Conservation (phyloP, 805 yeast species). For the Barnettozyma wickerhamii region DNA sequence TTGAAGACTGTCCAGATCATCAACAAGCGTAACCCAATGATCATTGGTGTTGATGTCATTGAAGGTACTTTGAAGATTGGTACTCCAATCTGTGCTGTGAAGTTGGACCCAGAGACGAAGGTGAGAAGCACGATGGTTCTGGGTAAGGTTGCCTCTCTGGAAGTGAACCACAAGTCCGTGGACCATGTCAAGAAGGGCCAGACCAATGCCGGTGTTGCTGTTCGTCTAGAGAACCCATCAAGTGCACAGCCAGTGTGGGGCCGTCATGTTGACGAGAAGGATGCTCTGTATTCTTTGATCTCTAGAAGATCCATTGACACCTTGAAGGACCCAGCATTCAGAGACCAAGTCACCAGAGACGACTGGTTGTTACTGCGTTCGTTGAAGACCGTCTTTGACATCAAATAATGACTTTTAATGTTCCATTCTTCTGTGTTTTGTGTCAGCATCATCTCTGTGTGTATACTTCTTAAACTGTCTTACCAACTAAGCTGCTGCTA, state of each 20-base stretch:
- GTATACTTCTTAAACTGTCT: neutral
- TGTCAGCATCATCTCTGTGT: neutral
- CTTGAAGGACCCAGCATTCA: slow-evolving; percentile 97
- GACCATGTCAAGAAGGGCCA: slow-evolving; percentile 87
- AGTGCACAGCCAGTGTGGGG: slow-evolving; percentile 98
- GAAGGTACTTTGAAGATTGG: slow-evolving; percentile 90
- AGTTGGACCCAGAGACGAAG: slow-evolving; percentile 80
- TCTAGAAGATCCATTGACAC: slow-evolving; percentile 90
- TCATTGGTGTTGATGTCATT: slow-evolving; percentile 94
- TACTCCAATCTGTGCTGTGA: slow-evolving; percentile 94
- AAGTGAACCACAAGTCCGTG: slow-evolving; percentile 87
- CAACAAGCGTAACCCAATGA: slow-evolving; percentile 98
- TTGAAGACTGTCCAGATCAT: slow-evolving; percentile 92
- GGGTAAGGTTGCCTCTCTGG: slow-evolving; percentile 90
- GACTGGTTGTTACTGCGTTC: slow-evolving; percentile 93
- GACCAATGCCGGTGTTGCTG: slow-evolving; percentile 97
- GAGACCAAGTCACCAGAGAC: slow-evolving; percentile 88
- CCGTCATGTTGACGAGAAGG: slow-evolving; percentile 95
- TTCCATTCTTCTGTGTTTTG: neutral
- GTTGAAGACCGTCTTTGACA: slow-evolving; percentile 84
- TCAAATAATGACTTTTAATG: slow-evolving; percentile 33
- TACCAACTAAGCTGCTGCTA: neutral
- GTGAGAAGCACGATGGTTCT: slow-evolving; percentile 61
- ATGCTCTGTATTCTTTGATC: slow-evolving; percentile 83
- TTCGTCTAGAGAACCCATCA: slow-evolving; percentile 92